phyloP scores from a whole-genome alignment of 106 monocot genomes.

The Phalaenopsis equestris region DNA sequence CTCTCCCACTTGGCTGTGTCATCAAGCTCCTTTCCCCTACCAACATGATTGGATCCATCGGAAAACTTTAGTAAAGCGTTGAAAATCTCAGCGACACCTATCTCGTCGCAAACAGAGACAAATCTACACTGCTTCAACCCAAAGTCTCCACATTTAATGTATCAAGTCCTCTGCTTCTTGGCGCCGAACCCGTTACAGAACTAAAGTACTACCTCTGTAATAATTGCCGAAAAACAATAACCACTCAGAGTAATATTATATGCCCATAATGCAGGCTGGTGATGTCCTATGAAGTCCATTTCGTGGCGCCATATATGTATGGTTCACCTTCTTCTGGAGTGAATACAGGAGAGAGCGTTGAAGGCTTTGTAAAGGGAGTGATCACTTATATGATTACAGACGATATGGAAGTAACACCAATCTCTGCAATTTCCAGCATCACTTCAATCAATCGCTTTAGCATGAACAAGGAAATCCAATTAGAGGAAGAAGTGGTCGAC shows the following conservation, averaged over 20 bases:
- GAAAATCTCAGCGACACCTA: slow-evolving; percentile 8
- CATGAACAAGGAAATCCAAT: slow-evolving; percentile 11
- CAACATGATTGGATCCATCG: slow-evolving; percentile 7
- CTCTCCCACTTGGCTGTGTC: slow-evolving; percentile 22
- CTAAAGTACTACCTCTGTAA: background rate
- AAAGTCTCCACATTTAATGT: background rate
- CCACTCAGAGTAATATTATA: background rate
- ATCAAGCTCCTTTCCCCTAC: slow-evolving; percentile 10
- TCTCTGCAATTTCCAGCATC: slow-evolving; percentile 24
- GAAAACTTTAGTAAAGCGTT: slow-evolving; percentile 7
- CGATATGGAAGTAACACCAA: slow-evolving; percentile 21
- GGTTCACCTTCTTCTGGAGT: too few species aligned
- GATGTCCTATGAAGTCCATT: background rate
- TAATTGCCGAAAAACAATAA: background rate
- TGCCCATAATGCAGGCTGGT: background rate
- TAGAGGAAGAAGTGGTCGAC: slow-evolving; percentile 16
- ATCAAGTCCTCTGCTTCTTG: background rate
- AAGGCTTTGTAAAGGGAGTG: slow-evolving; percentile 20
- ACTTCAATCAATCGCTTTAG: slow-evolving; percentile 22
- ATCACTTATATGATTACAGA: slow-evolving; percentile 37
- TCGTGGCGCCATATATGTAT: too few species aligned
- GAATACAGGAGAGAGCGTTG: background rate
- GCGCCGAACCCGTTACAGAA: background rate
- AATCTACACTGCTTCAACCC: background rate
- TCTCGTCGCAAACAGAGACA: background rate